Conservation (phyloP, 306 rosid species). For the Arachis hypogaea region DNA sequence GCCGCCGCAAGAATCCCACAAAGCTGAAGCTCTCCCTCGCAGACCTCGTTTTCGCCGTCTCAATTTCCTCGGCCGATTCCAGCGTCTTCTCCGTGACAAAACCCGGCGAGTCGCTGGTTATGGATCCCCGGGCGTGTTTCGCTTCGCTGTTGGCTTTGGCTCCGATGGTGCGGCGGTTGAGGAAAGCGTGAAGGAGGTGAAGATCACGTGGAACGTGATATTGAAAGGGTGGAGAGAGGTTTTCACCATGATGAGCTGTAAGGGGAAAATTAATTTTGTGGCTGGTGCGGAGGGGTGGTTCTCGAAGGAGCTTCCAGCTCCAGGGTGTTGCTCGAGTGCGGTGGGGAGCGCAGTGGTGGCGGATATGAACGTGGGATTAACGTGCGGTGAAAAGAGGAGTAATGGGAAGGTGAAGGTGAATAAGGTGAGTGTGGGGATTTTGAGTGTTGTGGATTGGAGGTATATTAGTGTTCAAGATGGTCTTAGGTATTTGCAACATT, state of each 20-base stretch:
- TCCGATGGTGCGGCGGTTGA: not conserved
- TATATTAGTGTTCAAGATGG: constrained; percentile 65
- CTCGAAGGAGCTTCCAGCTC: constrained; percentile 60
- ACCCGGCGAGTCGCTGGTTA: constrained; percentile 9
- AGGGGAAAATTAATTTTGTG: constrained; percentile 44
- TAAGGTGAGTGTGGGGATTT: constrained; percentile 55
- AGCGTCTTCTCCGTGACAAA: not conserved
- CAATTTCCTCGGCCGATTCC: constrained; percentile 19
- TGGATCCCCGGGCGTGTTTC: constrained; percentile 50
- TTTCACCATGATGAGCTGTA: constrained; percentile 62
- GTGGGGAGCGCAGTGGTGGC: constrained; percentile 57
- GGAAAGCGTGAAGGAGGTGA: constrained; percentile 46
- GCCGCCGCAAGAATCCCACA: constrained; percentile 33
- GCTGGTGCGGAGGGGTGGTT: constrained; percentile 56
- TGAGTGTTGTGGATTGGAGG: constrained; percentile 65
- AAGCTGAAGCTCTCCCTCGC: constrained; percentile 50
- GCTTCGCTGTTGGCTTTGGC: constrained; percentile 36
- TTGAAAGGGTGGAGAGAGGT: constrained; percentile 67
- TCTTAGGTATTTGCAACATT: constrained; percentile 66
- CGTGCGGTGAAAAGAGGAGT: constrained; percentile 1
- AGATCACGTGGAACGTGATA: constrained; percentile 62
- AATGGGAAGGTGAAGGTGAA: constrained; percentile 37
- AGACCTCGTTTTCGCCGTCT: constrained; percentile 52
- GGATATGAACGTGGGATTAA: constrained; percentile 52
- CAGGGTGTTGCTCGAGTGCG: constrained; percentile 51